These are phyloP conservation scores for Nakazawaea ishiwadae DNA, from an alignment of 805 yeast genomes.

Conservation along the genomic window DNA sequence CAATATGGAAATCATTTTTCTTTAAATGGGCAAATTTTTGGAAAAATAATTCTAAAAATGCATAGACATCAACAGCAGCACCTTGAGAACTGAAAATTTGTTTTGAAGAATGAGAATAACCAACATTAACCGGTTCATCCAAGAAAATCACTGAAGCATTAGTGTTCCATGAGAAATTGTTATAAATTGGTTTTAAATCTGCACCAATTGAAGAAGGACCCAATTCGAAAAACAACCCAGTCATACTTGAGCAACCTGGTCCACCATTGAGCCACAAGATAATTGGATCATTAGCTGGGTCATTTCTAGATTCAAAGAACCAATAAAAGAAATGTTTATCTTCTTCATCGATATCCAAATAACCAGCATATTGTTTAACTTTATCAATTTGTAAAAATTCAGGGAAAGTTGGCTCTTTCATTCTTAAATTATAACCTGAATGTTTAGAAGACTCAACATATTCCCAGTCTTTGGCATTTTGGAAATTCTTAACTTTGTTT, in stretches of 20 bases:
- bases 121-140: conserved; percentile 87
- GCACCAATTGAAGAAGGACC: conserved; percentile 72
- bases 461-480: conserved; percentile 2
- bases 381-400: conserved; percentile 43
- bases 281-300: too few species aligned
- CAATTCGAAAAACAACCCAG: conserved; percentile 80
- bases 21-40: conserved; percentile 61
- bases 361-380: conserved; percentile 82
- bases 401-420: conserved; percentile 1
- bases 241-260: conserved; percentile 88
- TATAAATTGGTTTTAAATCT: conserved; percentile 58
- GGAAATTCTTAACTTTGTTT: conserved; percentile 5
- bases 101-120: conserved; percentile 63
- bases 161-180: conserved; percentile 79
- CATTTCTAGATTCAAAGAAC: conserved; percentile 88
- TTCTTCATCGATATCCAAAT: conserved; percentile 73
- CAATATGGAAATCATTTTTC: conserved; percentile 64
- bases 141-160: conserved; percentile 82
- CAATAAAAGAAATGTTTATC: conserved; percentile 82
- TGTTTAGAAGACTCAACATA: not conserved
- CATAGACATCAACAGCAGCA: conserved; percentile 79
- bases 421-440: conserved; percentile 1
- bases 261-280: conserved; percentile 93
- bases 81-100: conserved; percentile 49
- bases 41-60: conserved; percentile 75